Conservation (phyloP, 495 filamentous ascomycete species). For the Lasiosphaeriaceae sp. region DNA sequence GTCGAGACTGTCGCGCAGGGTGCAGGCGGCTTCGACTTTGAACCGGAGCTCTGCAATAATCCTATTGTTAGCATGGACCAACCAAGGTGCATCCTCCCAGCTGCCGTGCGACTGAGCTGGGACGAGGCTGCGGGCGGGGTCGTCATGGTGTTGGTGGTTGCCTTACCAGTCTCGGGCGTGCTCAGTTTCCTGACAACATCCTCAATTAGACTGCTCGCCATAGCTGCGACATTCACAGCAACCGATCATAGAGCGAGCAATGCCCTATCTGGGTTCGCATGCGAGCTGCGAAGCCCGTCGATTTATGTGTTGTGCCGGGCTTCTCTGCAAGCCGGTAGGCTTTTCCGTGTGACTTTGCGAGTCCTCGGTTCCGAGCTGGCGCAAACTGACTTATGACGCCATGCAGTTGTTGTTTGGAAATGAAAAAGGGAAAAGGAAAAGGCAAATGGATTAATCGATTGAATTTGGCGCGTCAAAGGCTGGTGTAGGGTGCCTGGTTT, state of each 20-base stretch:
- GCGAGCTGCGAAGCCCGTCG: neutral
- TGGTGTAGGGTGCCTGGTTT: neutral
- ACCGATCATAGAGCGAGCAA: constrained; percentile 6
- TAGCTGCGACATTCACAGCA: constrained; percentile 37
- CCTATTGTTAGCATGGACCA: constrained; percentile 3
- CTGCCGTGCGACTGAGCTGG: neutral
- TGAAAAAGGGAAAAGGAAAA: neutral
- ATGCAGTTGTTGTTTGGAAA: neutral
- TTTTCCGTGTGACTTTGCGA: neutral
- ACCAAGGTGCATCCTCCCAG: neutral
- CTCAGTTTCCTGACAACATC: constrained; percentile 51
- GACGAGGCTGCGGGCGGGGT: neutral
- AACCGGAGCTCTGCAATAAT: constrained; percentile 61
- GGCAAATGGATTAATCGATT: neutral
- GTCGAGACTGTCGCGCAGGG: constrained; percentile 83
- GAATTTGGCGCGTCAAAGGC: neutral
- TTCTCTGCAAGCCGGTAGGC: too few species aligned
- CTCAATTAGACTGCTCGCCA: constrained; percentile 49
- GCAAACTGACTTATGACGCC: constrained; percentile 4
- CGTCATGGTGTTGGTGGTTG: neutral
- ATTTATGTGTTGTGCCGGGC: neutral
- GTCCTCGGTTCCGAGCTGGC: neutral
- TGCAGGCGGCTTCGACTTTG: constrained; percentile 70
- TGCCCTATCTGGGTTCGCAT: constrained; percentile 8
- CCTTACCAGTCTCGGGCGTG: constrained; percentile 48